phyloP scores from a whole-genome alignment of 129 eudicot species.

The Artemisia argyi region DNA sequence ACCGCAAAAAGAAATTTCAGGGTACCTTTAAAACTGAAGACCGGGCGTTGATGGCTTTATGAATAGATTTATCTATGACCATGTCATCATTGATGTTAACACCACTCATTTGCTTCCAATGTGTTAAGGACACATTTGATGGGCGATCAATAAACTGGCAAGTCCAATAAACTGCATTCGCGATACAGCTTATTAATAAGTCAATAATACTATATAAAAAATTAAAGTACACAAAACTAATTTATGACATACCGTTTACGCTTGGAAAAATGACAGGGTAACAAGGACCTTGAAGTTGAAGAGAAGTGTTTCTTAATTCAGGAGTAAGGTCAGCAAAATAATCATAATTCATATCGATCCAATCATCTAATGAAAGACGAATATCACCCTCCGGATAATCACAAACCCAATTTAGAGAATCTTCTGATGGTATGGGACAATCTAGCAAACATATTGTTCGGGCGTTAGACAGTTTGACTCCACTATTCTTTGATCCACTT shows the following conservation, averaged over 20 bases:
- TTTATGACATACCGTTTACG: conserved; percentile 66
- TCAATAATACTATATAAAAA: conserved; percentile 1
- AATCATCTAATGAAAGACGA: conserved; percentile 62
- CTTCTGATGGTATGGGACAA: conserved; percentile 88
- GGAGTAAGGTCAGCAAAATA: conserved; percentile 92
- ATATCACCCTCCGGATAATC: conserved; percentile 96
- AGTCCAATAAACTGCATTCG: conserved; percentile 77
- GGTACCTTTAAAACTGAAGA: conserved; percentile 85
- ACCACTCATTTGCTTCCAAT: conserved; percentile 94
- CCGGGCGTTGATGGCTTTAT: conserved; percentile 65
- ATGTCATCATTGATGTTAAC: conserved; percentile 61
- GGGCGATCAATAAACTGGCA: conserved; percentile 91
- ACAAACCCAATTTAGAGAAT: conserved; percentile 92
- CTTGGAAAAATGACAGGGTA: conserved; percentile 96
- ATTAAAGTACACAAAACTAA: conserved; percentile 11
- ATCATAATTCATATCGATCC: conserved; percentile 91
- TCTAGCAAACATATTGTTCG: conserved; percentile 81
- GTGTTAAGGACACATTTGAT: conserved; percentile 77
- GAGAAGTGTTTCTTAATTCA: conserved; percentile 79
- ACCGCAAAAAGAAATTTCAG: neutral
- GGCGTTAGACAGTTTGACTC: conserved; percentile 59
- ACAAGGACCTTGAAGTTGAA: conserved; percentile 97
- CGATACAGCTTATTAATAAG: neutral
- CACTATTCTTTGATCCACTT: conserved; percentile 67
- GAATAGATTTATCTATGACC: conserved; percentile 78